phyloP scores from a whole-genome alignment of 1,284 basidiomycete genomes.

The Ustilago nuda region DNA sequence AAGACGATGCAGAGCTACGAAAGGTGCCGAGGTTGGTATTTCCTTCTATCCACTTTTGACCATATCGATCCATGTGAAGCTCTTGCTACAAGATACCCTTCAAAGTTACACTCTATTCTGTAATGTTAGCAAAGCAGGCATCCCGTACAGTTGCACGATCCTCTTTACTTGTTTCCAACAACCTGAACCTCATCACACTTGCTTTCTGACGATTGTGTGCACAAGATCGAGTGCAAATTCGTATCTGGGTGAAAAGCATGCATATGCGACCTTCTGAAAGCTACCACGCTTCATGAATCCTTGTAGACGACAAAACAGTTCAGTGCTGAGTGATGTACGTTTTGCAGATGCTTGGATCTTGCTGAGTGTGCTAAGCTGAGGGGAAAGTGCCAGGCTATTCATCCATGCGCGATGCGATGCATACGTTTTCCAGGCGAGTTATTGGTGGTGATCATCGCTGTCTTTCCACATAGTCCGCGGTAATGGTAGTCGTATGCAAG shows the following conservation, averaged over 20 bases:
- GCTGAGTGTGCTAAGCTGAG: background rate
- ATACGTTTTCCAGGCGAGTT: no score
- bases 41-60: constrained; percentile 26
- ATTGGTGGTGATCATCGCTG: no score
- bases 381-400: background rate
- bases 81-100: background rate
- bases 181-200: background rate
- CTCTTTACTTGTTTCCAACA: background rate
- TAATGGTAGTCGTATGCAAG: no score
- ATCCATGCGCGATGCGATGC: no score
- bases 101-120: background rate
- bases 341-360: background rate
- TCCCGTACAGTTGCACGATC: no score
- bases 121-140: background rate
- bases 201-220: background rate
- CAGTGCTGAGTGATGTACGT: background rate
- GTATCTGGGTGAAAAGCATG: background rate
- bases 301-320: background rate
- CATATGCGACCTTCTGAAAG: background rate
- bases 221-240: background rate
- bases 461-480: no score
- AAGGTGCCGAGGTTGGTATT: constrained; percentile 55
- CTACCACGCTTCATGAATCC: background rate
- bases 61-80: background rate
- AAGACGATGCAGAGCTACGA: constrained; percentile 52